phyloP scores from a whole-genome alignment of 1,284 basidiomycete species.

The Melanopsichium pennsylvanicum region DNA sequence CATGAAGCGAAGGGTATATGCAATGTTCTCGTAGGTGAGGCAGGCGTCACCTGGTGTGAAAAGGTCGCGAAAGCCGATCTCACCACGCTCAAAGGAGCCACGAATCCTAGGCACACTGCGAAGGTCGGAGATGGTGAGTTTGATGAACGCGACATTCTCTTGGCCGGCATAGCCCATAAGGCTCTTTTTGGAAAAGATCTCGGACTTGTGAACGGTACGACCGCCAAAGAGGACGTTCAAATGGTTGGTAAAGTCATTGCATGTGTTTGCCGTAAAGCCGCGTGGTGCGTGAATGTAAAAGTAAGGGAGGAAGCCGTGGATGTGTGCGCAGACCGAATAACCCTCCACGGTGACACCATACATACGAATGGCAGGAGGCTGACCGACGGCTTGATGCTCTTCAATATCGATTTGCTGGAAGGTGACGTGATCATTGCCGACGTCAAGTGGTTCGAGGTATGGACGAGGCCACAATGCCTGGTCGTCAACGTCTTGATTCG shows the following conservation, averaged over 20 bases:
- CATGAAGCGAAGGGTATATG: conserved; percentile 65
- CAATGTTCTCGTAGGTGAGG: conserved; percentile 64
- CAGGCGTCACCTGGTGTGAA: conserved; percentile 55
- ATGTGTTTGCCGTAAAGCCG: conserved; percentile 55
- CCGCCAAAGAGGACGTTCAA: conserved; percentile 59
- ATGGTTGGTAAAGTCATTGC: conserved; percentile 60
- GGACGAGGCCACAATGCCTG: conserved; percentile 56
- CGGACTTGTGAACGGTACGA: conserved; percentile 43
- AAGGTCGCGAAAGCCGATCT: conserved; percentile 61
- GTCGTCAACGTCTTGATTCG: conserved; percentile 41
- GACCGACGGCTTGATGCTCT: conserved; percentile 51
- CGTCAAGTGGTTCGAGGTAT: conserved; percentile 40
- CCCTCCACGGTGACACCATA: conserved; percentile 61
- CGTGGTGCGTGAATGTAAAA: conserved; percentile 63
- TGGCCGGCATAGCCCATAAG: conserved; percentile 62
- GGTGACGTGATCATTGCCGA: conserved; percentile 41
- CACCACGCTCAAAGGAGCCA: conserved; percentile 62
- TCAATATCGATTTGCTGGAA: conserved; percentile 66
- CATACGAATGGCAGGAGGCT: conserved; percentile 61
- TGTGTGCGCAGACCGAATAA: conserved; percentile 62
- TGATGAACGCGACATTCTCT: conserved; percentile 62
- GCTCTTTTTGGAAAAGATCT: conserved; percentile 57
- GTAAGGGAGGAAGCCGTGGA: conserved; percentile 64
- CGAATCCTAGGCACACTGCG: conserved; percentile 57
- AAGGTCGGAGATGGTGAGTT: conserved; percentile 57